Base-by-base conservation (phyloP, 108 stramenopile species). In the Stephanodiscus triporus region DNA sequence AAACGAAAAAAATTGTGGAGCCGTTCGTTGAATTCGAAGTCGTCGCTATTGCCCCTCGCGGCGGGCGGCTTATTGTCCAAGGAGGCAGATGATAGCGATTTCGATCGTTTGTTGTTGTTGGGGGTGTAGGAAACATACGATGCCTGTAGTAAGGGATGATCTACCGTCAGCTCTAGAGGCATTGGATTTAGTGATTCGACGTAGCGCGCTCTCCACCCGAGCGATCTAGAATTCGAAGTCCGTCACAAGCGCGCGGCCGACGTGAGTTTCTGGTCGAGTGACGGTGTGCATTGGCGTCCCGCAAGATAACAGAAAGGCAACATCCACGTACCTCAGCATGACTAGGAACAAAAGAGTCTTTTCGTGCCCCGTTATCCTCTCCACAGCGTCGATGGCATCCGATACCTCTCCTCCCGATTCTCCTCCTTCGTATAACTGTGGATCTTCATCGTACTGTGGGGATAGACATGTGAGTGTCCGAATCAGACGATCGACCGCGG, bases 151-250 rank as follows among this genome's bases (percentile, higher is more conserved):
- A 94, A 37, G 13, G 93, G 93, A 71, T 94, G 90, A 42, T 91
- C 77, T 8, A 88, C 84, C 51, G 89, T 87, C 30, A 94, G 76
- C 74, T 90, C 85, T 53, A 76, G 62, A 8, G 70, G 53, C 19
- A 86, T 83, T 0, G 91, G 89, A 55, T 85, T 76, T 3, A 94
- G 26, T 9, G 85, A 77, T 30, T 84, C 50, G n/a, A 91, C 89
- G 67, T 80, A 88, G 11, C 93, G 85, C 51, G 87, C 86, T 65
- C 88, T 82, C 93, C 93, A 94, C 13, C 89, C 85, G 65, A 91
- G 36, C 2, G 89, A 90, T 71, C 93, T 85, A 49, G 19, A 54
- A 54, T 57, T 61, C 22, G 4, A 17, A 23, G 7, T 26, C 5
- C 32, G 5, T 34, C 32, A 5, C 32, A 5, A 34, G 32, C 32